These are phyloP conservation scores for Centrapalus pauciflorus DNA, from an alignment of 129 eudicot species.

Conservation along the genomic window DNA sequence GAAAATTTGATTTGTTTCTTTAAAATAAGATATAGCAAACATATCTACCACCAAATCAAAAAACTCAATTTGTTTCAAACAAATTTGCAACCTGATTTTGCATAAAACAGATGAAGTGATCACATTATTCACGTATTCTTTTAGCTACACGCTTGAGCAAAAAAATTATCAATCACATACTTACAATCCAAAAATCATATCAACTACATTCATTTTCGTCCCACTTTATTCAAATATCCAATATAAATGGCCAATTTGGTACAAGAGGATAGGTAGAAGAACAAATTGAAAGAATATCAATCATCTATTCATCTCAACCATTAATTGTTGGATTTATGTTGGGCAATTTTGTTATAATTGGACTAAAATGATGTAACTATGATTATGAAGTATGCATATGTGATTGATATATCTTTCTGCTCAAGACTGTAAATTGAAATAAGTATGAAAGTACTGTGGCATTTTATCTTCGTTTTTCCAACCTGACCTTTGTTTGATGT, in stretches of 20 bases:
- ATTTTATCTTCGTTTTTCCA: neutral
- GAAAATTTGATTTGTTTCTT: neutral
- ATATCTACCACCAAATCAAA: neutral
- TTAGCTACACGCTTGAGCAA: neutral
- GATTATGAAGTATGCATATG: neutral
- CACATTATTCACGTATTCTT: neutral
- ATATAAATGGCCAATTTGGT: too few relatives aligned
- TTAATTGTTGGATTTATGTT: neutral
- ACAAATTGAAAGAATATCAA: neutral
- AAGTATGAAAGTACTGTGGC: neutral
- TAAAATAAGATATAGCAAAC: neutral
- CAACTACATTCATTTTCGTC: neutral
- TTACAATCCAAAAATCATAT: neutral
- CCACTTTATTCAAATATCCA: neutral
- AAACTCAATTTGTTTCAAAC: neutral
- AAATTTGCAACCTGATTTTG: neutral
- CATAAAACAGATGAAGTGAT: neutral
- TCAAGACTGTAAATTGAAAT: neutral
- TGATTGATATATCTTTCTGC: neutral
- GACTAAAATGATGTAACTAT: conserved; percentile 13
- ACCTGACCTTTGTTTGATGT: conserved; percentile 14
- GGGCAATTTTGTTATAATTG: neutral
- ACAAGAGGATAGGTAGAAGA: neutral
- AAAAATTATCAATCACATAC: neutral
- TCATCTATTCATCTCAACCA: neutral